Percentiles rank a stretch among this genome's conserved stretches.
These are phyloP conservation scores for Nyssa sinensis DNA, from an alignment of 148 eudicot species.

Conservation along the genomic window DNA sequence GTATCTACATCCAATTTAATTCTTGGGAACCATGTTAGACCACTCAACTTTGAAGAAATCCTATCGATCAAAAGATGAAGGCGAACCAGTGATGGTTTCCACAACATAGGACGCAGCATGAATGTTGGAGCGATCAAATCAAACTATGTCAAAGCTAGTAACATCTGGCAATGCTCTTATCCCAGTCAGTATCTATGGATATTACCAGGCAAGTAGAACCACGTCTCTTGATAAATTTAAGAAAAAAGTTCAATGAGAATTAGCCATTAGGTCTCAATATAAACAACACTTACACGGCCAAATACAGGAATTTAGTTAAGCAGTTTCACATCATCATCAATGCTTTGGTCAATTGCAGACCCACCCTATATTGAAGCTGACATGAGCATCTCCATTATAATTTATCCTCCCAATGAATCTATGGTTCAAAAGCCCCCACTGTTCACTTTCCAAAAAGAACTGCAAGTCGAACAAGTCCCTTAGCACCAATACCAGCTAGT, in stretches of 20 bases:
- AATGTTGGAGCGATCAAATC: too few relatives aligned
- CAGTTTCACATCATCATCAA: background rate
- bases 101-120: background rate
- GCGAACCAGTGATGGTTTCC: too few relatives aligned
- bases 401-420: background rate
- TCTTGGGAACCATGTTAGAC: background rate
- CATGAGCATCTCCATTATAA: background rate
- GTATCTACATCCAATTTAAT: background rate
- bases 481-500: background rate
- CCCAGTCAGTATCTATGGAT: too few relatives aligned
- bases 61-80: background rate
- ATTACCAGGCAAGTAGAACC: background rate
- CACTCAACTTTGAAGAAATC: too few relatives aligned
- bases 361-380: background rate
- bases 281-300: background rate
- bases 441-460: background rate
- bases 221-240: too few relatives aligned
- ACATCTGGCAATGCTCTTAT: too few relatives aligned
- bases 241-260: too few relatives aligned
- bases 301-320: background rate
- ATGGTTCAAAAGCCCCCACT: background rate
- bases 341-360: too few relatives aligned
- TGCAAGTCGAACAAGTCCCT: background rate
- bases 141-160: too few relatives aligned
- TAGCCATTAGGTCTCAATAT: background rate